Percentiles rank a stretch among this genome's conserved stretches.
Evolutionary conservation across 805 yeast species (phyloP).

Genomic region (Candida endomychidarum): DNA sequence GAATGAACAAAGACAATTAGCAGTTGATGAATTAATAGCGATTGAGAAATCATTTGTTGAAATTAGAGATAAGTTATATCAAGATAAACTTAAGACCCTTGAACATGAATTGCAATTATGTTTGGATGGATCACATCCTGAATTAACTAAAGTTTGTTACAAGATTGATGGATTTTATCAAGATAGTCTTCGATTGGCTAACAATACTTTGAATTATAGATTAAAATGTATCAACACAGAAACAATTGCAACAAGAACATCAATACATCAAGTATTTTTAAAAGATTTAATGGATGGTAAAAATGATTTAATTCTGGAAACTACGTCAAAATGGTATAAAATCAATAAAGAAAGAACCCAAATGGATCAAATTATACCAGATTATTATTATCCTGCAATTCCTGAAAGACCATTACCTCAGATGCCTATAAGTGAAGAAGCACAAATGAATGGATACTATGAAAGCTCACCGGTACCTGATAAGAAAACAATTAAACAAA

Average conservation of each 20-base stretch:
- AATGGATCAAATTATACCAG: slow-evolving; percentile 65
- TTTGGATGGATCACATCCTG: slow-evolving; percentile 88
- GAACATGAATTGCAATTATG: slow-evolving; percentile 87
- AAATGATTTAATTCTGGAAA: slow-evolving; percentile 59
- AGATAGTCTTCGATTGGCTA: slow-evolving; percentile 53
- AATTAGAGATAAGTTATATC: slow-evolving; percentile 79
- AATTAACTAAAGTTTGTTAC: slow-evolving; percentile 67
- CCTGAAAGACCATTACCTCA: slow-evolving; percentile 20
- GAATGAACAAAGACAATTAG: slow-evolving; percentile 53
- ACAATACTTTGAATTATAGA: slow-evolving; percentile 52
- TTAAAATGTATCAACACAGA: slow-evolving; percentile 76
- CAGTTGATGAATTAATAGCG: slow-evolving; percentile 68
- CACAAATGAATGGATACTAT: slow-evolving; percentile 13
- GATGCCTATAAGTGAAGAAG: slow-evolving; percentile 13
- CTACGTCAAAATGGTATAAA: slow-evolving; percentile 88
- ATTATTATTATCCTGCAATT: slow-evolving; percentile 48
- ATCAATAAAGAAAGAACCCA: slow-evolving; percentile 85
- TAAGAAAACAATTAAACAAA: slow-evolving; percentile 37
- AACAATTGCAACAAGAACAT: slow-evolving; percentile 74
- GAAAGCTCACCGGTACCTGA: slow-evolving; percentile 8
- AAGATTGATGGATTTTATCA: slow-evolving; percentile 75
- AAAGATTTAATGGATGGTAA: slow-evolving; percentile 69
- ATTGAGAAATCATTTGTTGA: slow-evolving; percentile 87
- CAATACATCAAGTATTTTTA: slow-evolving; percentile 79
- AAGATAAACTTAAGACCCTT: slow-evolving; percentile 73